A percentile compares a stretch with the other conserved stretches of the same genome.
These are phyloP conservation scores for Xanthoceras sorbifolium DNA, from an alignment of 345 rosid genomes.

Conservation along the genomic window DNA sequence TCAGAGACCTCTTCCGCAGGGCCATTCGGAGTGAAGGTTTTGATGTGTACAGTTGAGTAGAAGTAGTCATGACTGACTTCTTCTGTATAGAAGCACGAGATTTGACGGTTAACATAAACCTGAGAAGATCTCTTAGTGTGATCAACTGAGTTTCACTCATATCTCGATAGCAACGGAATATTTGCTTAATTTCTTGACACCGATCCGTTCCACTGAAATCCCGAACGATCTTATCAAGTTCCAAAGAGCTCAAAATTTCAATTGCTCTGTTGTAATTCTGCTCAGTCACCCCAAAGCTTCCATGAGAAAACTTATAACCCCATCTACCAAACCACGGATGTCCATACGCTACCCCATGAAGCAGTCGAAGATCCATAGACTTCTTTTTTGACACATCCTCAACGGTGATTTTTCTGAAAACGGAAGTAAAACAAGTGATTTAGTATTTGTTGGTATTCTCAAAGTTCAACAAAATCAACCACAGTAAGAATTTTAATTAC, in stretches of 20 bases:
- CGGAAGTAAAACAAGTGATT: not conserved
- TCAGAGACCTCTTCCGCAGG: slow-evolving; percentile 31
- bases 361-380: slow-evolving; percentile 70
- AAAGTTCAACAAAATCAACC: not conserved
- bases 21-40: slow-evolving; percentile 25
- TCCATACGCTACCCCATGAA: slow-evolving; percentile 83
- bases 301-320: slow-evolving; percentile 75
- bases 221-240: slow-evolving; percentile 47
- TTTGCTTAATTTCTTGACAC: slow-evolving; percentile 42
- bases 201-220: slow-evolving; percentile 41
- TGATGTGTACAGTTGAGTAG: slow-evolving; percentile 19
- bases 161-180: slow-evolving; percentile 53
- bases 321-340: slow-evolving; percentile 92
- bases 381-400: slow-evolving; percentile 73
- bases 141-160: slow-evolving; percentile 63
- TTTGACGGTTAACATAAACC: slow-evolving; percentile 69
- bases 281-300: slow-evolving; percentile 77
- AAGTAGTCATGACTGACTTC: slow-evolving; percentile 28
- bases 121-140: slow-evolving; percentile 68
- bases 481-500: slow-evolving; percentile 28
- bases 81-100: slow-evolving; percentile 37
- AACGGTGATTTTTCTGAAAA: slow-evolving; percentile 61
- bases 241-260: slow-evolving; percentile 62
- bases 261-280: slow-evolving; percentile 57
- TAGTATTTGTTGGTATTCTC: not conserved